Evolutionary conservation across 257 asterid species (phyloP), one percentile per base, ranked within the genome.

Genomic region (Solanum pinnatisectum): DNA sequence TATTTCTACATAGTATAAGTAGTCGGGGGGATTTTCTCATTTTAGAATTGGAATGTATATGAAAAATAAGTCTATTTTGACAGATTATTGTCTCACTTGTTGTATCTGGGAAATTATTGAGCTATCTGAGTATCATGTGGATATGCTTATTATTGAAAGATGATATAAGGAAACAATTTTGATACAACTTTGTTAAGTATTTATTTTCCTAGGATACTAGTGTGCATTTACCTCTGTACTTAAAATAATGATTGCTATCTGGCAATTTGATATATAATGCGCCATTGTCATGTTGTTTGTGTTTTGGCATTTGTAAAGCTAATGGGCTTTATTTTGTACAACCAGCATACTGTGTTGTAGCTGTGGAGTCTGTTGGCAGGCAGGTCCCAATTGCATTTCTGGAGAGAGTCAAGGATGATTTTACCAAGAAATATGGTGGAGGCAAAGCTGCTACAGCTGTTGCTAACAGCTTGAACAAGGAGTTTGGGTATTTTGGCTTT

Each of bases 361-460:
- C 99, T 88, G 95, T 94, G 87, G 99, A 96, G 90, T 94, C 99
- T 88, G 95, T 92, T 90, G 98, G 99, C 85, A 92, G 98, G 70
- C 99, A 96, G 90, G 89, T 94, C 72, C 99, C 98, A 30, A 93
- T 96, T 86, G 98, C 98, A 87, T 96, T 86, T 90, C 98, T 96
- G 65, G 99, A 96, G 94, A 90, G 97, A 74, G 92, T 91, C 35
- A 96, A 96, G 94, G 99, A 95, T 39, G 98, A 96, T 8, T 96
- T 96, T 81, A 93, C 93, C 84, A 96, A 95, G 95, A 96, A 94
- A 92, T 95, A 96, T 85, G 93, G 96, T 68, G 98, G 99, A 72
- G 99, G 99, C 85, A 96, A 96, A 90, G 99, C 99, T 87, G 99
- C 98, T 83, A 96, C 99, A 42, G 98, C 99, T 91, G 97, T 91